A percentile compares a stretch with the other conserved stretches of the same genome.
These are phyloP conservation scores for Knoxia roxburghii DNA, from an alignment of 257 asterid species.

Conservation along the genomic window DNA sequence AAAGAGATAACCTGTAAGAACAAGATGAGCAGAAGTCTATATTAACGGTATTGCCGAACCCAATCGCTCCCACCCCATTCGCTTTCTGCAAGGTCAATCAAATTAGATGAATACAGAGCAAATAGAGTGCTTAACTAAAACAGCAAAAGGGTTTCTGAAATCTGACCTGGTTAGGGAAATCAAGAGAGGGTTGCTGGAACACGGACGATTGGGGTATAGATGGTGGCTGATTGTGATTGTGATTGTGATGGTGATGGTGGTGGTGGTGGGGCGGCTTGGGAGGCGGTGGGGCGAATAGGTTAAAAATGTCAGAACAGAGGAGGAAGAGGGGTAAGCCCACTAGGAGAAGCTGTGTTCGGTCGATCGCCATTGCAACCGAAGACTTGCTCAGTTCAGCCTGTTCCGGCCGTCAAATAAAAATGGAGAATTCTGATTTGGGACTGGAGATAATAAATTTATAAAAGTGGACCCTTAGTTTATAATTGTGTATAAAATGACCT, in stretches of 20 bases:
- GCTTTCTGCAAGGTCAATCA: constrained; percentile 45
- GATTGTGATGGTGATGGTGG: constrained; percentile 44
- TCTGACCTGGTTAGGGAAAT: constrained; percentile 66
- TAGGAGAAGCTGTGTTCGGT: constrained; percentile 72
- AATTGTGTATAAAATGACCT: too few species aligned
- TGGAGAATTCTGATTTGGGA: too few species aligned
- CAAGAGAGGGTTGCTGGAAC: constrained; percentile 42
- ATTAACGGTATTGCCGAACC: constrained; percentile 71
- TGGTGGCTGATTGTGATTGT: constrained; percentile 3
- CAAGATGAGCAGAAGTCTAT: constrained; percentile 93
- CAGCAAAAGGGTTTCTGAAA: background rate
- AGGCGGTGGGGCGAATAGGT: constrained; percentile 75
- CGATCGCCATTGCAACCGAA: constrained; percentile 34
- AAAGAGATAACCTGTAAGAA: constrained; percentile 60
- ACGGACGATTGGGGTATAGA: constrained; percentile 1
- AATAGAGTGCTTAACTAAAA: too few species aligned
- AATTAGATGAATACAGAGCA: background rate
- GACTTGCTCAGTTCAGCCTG: background rate
- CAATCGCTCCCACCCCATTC: constrained; percentile 45
- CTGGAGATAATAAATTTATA: too few species aligned
- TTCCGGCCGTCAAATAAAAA: too few species aligned
- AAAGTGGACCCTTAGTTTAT: too few species aligned
- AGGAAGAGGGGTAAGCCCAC: constrained; percentile 83
- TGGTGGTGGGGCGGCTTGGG: constrained; percentile 31
- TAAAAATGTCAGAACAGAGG: constrained; percentile 68